Conservation (phyloP, 2,329 filamentous ascomycete genomes). For the Thermomyces lanuginosus region DNA sequence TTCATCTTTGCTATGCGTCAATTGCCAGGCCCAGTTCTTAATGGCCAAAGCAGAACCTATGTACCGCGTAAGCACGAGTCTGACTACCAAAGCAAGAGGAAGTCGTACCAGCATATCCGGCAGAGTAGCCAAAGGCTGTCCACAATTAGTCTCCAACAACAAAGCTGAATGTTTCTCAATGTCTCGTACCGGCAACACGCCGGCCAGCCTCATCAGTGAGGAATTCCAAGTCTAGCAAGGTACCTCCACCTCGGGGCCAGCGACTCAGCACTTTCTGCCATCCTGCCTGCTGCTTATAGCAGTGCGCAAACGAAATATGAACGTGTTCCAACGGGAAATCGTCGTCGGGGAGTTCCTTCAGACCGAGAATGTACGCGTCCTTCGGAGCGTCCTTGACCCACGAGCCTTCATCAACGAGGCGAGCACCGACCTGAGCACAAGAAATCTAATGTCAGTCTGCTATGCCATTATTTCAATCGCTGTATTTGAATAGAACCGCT, state of each 20-base stretch:
- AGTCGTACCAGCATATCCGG: constrained; percentile 49
- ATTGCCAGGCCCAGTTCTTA: constrained; percentile 70
- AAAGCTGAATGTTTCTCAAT: not conserved
- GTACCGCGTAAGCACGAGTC: constrained; percentile 5
- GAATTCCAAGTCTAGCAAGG: constrained; percentile 76
- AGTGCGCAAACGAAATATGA: constrained; percentile 56
- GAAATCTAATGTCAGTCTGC: constrained; percentile 2
- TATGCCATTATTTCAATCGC: not conserved
- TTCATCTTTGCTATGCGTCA: constrained; percentile 49
- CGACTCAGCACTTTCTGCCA: constrained; percentile 69
- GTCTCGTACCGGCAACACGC: constrained; percentile 26
- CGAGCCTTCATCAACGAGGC: constrained; percentile 47
- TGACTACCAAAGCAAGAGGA: not conserved
- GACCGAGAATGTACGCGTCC: constrained; percentile 55
- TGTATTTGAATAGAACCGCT: not conserved
- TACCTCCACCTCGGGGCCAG: constrained; percentile 60
- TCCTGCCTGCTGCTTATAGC: constrained; percentile 59
- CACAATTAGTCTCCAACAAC: not conserved
- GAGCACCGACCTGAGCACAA: constrained; percentile 45
- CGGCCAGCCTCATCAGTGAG: constrained; percentile 55
- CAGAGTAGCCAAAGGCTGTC: constrained; percentile 42
- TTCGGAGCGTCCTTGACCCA: constrained; percentile 49
- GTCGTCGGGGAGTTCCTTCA: constrained; percentile 64
- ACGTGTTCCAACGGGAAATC: constrained; percentile 54
- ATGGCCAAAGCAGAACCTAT: constrained; percentile 53